Evolutionary conservation across 257 asterid species (phyloP).

Genomic region (Solanum sparsipilum): DNA sequence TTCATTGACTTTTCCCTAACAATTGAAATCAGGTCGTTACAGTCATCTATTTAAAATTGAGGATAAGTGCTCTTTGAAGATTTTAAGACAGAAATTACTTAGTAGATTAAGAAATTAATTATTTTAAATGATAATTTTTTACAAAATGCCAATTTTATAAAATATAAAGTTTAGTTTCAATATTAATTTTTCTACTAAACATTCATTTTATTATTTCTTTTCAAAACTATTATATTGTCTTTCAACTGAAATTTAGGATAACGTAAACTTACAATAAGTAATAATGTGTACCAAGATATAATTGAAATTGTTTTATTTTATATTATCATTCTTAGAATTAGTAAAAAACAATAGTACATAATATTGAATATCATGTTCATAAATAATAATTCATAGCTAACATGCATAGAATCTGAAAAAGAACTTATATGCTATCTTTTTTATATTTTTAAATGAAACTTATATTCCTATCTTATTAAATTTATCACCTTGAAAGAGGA

Average conservation of each 20-base stretch:
- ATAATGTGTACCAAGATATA: background rate
- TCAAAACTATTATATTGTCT: background rate
- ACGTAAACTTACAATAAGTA: background rate
- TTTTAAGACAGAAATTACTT: background rate
- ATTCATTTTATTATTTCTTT: background rate
- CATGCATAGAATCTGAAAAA: background rate
- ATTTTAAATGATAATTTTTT: background rate
- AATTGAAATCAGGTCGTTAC: too few relatives aligned
- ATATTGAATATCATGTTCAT: background rate
- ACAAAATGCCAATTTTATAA: background rate
- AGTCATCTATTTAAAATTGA: background rate
- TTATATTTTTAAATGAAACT: background rate
- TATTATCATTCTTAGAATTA: rapidly evolving
- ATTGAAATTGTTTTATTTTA: background rate
- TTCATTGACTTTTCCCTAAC: too few relatives aligned
- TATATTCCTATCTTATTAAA: background rate
- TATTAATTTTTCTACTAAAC: background rate
- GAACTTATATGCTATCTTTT: background rate
- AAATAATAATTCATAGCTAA: background rate
- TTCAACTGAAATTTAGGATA: background rate
- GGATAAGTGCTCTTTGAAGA: background rate
- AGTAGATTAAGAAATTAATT: background rate
- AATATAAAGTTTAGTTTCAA: background rate
- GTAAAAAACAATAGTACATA: too few relatives aligned
- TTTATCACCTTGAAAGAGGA: too few relatives aligned